Base-by-base conservation (phyloP, 192 early-diverging fungal genomes). In the Coemansia sp. region DNA sequence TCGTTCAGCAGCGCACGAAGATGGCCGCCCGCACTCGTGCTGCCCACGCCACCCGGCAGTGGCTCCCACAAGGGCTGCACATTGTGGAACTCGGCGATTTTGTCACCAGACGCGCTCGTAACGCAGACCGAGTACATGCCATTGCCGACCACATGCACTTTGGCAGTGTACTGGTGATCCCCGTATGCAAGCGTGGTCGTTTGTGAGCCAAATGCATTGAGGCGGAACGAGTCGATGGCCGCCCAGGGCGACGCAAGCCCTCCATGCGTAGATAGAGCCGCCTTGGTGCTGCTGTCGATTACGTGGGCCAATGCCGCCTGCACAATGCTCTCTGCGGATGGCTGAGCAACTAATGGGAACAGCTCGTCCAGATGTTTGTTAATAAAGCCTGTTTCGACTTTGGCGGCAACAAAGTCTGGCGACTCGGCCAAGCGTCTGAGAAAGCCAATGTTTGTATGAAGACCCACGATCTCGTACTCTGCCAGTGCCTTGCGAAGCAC, bases 311-410 rank as follows among this genome's bases (percentile, higher is more conserved):
- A 63, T 1, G 91, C 89, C 14, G 90, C 91, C 66, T 88, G 85
- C 15, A 86, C 88, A 15, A 95, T 69, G 42, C 70, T 60, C 4
- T 70, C 76, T 0, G 37, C 3, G 28, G 71, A 73, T 51, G 78
- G 82, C 2, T 64, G 63, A 8, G 51, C 23, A 5, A 60, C 58
- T 0, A 66, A 44, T 23, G 71, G 64, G 57, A 95, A 86, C 37
- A 95, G 75, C 53, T 88, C 86, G 7, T 71, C 58, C 61, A 86
- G 77, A 70, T 87, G 84, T 75, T 92, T 87, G 82, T 87, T 68
- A 77, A 98, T 98, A 70, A 93, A 98, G 1, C 93, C 94, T 21
- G 96, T 98, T 70, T 96, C 94, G 11, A 98, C 90, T 56, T 95
- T 87, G 40, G 87, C 96, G 37, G 82, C 78, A 60, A 92, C 84